phyloP scores from a whole-genome alignment of 2,329 filamentous ascomycete genomes.

The Aspergillus bombycis region DNA sequence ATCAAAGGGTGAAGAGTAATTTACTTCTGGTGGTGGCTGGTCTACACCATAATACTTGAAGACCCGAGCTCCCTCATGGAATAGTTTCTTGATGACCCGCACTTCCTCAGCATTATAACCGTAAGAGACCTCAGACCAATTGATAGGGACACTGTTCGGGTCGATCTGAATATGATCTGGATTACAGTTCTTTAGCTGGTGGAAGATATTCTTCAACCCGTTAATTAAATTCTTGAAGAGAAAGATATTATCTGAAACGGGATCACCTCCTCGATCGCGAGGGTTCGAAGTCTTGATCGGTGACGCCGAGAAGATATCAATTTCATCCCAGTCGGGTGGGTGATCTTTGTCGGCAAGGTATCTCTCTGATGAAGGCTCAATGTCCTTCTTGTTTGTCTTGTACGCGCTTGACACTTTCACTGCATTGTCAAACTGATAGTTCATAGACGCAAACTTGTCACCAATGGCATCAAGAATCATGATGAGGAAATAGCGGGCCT shows the following conservation, averaged over 20 bases:
- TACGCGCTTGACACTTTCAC: slow-evolving; percentile 92
- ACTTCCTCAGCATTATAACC: slow-evolving; percentile 98
- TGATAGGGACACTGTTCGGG: slow-evolving; percentile 73
- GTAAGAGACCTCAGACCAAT: slow-evolving; percentile 95
- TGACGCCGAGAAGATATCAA: slow-evolving; percentile 94
- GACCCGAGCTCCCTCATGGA: slow-evolving; percentile 92
- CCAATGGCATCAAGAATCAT: slow-evolving; percentile 98
- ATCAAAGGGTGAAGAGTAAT: slow-evolving; percentile 81
- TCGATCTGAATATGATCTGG: slow-evolving; percentile 70
- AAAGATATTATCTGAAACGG: slow-evolving; percentile 96
- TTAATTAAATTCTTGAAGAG: slow-evolving; percentile 96
- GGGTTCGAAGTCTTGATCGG: slow-evolving; percentile 95
- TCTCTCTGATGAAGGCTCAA: slow-evolving; percentile 70
- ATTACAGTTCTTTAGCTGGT: slow-evolving; percentile 90
- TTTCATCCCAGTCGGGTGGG: slow-evolving; percentile 93
- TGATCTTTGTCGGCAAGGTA: slow-evolving; percentile 81
- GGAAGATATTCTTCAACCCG: slow-evolving; percentile 94
- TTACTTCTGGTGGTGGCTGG: slow-evolving; percentile 71
- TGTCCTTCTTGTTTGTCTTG: slow-evolving; percentile 70
- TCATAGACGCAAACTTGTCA: slow-evolving; percentile 98
- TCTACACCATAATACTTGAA: slow-evolving; percentile 97
- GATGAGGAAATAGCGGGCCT: slow-evolving; percentile 92
- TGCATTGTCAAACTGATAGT: slow-evolving; percentile 90
- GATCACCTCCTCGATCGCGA: slow-evolving; percentile 83
- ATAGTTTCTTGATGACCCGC: slow-evolving; percentile 92